Base-by-base conservation (phyloP, 768 basidiomycete species). In the Kwoniella shandongensis region DNA sequence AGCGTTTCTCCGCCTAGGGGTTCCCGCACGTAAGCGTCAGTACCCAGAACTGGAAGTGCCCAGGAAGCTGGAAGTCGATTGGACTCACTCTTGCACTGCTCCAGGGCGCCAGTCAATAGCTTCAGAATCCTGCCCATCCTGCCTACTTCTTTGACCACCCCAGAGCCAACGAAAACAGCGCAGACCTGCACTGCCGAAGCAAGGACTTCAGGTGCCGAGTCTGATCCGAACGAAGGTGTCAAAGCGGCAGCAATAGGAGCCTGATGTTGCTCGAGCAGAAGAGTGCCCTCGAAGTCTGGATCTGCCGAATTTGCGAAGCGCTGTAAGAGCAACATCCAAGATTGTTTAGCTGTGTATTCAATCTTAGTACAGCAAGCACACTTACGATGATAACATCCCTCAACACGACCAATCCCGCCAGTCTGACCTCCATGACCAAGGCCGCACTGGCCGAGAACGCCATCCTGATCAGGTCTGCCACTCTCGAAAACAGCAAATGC, bases 371-470 rank as follows among this genome's bases (percentile, higher is more conserved):
- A 32, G 22, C 6, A 18, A 42, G 41, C 5, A 10, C 1, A 57
- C 78, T 44, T 67, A 89, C 94, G 81, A 92, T 84, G 59, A 99
- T 92, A 27, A 98, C 89, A 75, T 97, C 93, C 27, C 86, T 82
- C 25, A 99, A 79, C 4, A 99, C 89, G 7, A 89, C 81, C 25
- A 98, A 78, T 1, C 96, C 96, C 73, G 91, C 89, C 25, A 97
- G 78, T 30, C 94, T 83, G 61, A 98, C 97, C 73, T 97, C 91
- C 8, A 89, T 92, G 29, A 97, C 92, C 72, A 96, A 89, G 3
- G 96, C 92, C 0, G 94, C 90, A 15, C 91, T 92, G 0, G 96
- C 93, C 12, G 91, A 94, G 74, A 99, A 98, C 0, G 96, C 94
- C 87, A 98, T 96, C 78, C 84, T 89, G 77, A 99, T 94, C 55